Percentiles rank a stretch among this genome's conserved stretches.
These are phyloP conservation scores for Tolypocladium endophyticum DNA, from an alignment of 2,329 filamentous ascomycete species.

Conservation along the genomic window DNA sequence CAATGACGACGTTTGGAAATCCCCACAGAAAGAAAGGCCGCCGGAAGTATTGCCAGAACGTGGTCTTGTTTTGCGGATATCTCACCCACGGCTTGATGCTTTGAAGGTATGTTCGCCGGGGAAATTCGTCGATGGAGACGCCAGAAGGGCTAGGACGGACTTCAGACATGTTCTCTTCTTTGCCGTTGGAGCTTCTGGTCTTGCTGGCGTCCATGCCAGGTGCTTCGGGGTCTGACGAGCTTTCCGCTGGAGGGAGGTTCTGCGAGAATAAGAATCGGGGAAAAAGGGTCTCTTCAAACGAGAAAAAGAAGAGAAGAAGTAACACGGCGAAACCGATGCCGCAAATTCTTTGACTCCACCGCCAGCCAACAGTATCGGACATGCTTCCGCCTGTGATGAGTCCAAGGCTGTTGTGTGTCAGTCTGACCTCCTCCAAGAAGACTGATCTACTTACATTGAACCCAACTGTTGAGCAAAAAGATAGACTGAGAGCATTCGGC, in stretches of 20 bases:
- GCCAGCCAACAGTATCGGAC: neutral
- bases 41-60: neutral
- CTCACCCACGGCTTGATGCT: neutral
- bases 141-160: neutral
- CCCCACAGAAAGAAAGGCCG: neutral
- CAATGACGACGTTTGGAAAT: neutral
- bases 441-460: neutral
- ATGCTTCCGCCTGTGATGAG: neutral
- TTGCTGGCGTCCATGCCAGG: neutral
- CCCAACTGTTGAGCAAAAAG: neutral
- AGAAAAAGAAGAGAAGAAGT: neutral
- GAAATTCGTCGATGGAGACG: neutral
- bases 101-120: neutral
- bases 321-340: neutral
- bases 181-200: neutral
- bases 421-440: neutral
- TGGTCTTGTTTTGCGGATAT: neutral
- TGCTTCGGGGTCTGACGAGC: neutral
- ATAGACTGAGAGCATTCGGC: neutral
- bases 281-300: neutral
- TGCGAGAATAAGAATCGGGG: neutral
- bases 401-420: neutral
- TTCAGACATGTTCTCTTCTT: neutral
- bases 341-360: neutral
- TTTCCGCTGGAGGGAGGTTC: neutral